Conservation (phyloP, 23 red algal genomes). For the Gracilaria caudata region DNA sequence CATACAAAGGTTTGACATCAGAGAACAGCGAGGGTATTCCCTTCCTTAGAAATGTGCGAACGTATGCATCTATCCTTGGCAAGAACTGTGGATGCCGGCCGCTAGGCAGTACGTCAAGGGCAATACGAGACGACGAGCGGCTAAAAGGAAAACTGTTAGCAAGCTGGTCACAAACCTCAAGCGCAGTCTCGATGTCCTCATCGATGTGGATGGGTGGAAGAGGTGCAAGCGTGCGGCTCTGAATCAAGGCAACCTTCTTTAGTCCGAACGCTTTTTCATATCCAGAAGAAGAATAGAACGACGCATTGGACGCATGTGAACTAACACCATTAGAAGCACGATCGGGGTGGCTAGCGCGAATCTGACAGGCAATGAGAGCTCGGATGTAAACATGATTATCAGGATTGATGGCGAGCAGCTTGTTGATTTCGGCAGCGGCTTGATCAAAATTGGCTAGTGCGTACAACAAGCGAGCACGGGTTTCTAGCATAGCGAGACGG, state of each 20-base stretch:
- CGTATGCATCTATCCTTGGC: slow-evolving; percentile 59
- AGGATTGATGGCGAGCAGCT: slow-evolving; percentile 77
- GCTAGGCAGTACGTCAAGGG: slow-evolving; percentile 47
- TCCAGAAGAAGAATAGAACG: background rate
- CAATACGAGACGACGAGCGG: slow-evolving; percentile 46
- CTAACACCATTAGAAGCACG: background rate
- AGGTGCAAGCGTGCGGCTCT: slow-evolving; percentile 3
- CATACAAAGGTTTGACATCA: slow-evolving; percentile 83
- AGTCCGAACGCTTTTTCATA: slow-evolving; percentile 30
- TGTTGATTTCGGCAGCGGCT: slow-evolving; percentile 31
- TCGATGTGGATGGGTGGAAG: slow-evolving; percentile 31
- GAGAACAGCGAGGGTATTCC: slow-evolving; percentile 83
- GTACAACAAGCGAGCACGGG: slow-evolving; percentile 60
- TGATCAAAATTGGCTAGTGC: slow-evolving; percentile 54
- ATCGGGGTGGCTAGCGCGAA: slow-evolving; percentile 12
- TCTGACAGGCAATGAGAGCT: slow-evolving; percentile 31
- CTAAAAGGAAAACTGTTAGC: background rate
- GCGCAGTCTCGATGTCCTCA: slow-evolving; percentile 9
- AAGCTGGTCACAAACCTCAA: slow-evolving; percentile 52
- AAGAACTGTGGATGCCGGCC: slow-evolving; percentile 65
- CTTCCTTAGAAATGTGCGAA: slow-evolving; percentile 75
- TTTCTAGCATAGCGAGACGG: slow-evolving; percentile 61
- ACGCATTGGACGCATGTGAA: background rate
- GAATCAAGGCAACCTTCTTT: slow-evolving; percentile 34
- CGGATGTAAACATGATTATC: slow-evolving; percentile 77